Conservation (phyloP, 345 rosid species). For the Clausena lansium region DNA sequence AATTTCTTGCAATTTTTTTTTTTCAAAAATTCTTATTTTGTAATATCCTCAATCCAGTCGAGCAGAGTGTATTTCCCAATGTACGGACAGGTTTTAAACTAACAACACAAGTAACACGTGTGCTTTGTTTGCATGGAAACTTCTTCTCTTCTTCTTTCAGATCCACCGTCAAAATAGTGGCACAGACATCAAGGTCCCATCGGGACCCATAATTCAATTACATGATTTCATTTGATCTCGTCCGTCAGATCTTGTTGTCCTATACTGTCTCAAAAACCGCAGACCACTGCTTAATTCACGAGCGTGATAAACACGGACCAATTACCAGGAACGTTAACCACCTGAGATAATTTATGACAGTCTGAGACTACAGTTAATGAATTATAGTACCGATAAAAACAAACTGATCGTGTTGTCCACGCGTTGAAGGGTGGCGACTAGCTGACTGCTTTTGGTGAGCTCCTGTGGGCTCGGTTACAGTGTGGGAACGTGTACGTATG, state of each 20-base stretch:
- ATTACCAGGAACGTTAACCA: not conserved
- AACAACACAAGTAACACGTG: constrained; percentile 7
- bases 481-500: not conserved
- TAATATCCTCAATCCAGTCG: not conserved
- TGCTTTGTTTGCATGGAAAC: not conserved
- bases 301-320: not conserved
- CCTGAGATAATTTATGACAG: not conserved
- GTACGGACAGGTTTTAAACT: not conserved
- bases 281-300: not conserved
- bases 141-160: not conserved
- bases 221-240: not conserved
- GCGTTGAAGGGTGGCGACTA: not conserved
- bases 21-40: too few species aligned
- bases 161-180: constrained; percentile 15
- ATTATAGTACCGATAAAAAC: not conserved
- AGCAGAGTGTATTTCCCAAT: not conserved
- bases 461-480: not conserved
- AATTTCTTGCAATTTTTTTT: not conserved
- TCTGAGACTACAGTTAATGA: not conserved
- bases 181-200: not conserved
- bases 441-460: not conserved
- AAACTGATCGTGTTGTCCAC: not conserved
- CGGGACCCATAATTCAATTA: not conserved
- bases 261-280: not conserved
- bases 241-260: constrained; percentile 2